These are phyloP conservation scores for Gaertneriomyces sp. DNA, from an alignment of 192 early-diverging fungal genomes.

Conservation along the genomic window DNA sequence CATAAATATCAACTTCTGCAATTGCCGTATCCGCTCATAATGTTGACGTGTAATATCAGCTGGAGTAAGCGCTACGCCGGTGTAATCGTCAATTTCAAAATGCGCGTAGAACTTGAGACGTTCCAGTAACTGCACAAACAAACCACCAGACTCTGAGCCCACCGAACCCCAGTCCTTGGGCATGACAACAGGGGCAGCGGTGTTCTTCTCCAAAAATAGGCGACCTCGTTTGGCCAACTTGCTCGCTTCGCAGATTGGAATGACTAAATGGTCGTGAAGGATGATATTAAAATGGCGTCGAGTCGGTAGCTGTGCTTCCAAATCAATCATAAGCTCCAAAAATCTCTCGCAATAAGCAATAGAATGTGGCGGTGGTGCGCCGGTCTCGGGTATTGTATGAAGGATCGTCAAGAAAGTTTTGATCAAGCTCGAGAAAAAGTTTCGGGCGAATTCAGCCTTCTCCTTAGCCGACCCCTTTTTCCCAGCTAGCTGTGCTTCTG, in stretches of 20 bases:
- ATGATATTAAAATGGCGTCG: slow-evolving; percentile 81
- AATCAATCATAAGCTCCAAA: slow-evolving; percentile 82
- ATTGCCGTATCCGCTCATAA: slow-evolving; percentile 54
- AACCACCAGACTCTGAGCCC: slow-evolving; percentile 27
- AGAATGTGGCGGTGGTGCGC: slow-evolving; percentile 36
- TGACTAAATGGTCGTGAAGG: slow-evolving; percentile 75
- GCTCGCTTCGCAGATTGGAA: slow-evolving; percentile 30
- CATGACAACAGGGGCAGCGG: slow-evolving; percentile 11
- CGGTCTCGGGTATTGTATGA: slow-evolving; percentile 47
- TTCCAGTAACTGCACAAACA: slow-evolving; percentile 65
- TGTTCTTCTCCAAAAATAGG: slow-evolving; percentile 1
- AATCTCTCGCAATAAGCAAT: slow-evolving; percentile 66
- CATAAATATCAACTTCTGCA: slow-evolving; percentile 78
- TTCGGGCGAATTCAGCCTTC: slow-evolving; percentile 52
- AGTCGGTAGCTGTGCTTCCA: slow-evolving; percentile 86
- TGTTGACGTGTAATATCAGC: slow-evolving; percentile 61
- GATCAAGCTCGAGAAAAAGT: slow-evolving; percentile 67
- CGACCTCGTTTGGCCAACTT: slow-evolving; percentile 34
- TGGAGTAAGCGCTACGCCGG: slow-evolving; percentile 68
- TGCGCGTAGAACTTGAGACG: slow-evolving; percentile 67
- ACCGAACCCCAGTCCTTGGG: slow-evolving; percentile 18
- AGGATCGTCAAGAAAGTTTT: slow-evolving; percentile 61
- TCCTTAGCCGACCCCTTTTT: slow-evolving; percentile 48
- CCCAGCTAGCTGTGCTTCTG: slow-evolving; percentile 25
- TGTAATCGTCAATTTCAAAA: slow-evolving; percentile 81